phyloP scores from a whole-genome alignment of 805 yeast species.

The Barnettozyma wickerhamii region DNA sequence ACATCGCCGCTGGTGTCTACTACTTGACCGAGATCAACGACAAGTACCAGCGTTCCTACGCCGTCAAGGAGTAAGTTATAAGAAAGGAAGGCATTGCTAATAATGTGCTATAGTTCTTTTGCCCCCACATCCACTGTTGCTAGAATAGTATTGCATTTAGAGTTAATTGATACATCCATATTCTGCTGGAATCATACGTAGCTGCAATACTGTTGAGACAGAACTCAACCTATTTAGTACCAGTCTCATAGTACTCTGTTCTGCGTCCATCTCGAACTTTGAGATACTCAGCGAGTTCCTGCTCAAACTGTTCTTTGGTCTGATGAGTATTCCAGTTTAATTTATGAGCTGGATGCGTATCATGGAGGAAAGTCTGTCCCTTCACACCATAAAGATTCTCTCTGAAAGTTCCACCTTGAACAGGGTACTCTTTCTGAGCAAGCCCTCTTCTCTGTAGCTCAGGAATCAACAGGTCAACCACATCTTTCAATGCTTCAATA shows the following conservation, averaged over 20 bases:
- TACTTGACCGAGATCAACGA: constrained; percentile 83
- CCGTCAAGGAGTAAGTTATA: constrained; percentile 54
- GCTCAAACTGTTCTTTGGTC: not conserved
- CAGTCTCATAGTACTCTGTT: not conserved
- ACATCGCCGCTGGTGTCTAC: constrained; percentile 70
- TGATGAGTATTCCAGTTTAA: not conserved
- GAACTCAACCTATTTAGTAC: too few species aligned
- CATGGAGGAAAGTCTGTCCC: constrained; percentile 21
- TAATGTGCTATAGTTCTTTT: constrained; percentile 4
- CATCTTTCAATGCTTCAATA: constrained; percentile 37
- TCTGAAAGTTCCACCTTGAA: constrained; percentile 32
- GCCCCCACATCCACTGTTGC: too few species aligned
- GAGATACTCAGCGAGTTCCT: not conserved
- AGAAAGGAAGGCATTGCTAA: not conserved
- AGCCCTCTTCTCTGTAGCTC: constrained; percentile 34
- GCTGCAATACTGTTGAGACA: too few species aligned
- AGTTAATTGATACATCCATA: not conserved
- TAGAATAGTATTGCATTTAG: not conserved
- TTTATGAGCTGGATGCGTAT: constrained; percentile 3
- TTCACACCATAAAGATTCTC: constrained; percentile 26
- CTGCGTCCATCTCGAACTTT: not conserved
- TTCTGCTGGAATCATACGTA: not conserved
- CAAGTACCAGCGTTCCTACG: constrained; percentile 80
- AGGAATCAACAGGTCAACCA: constrained; percentile 34
- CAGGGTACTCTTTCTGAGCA: constrained; percentile 28